Base-by-base conservation (phyloP, 176 grass and related monocot genomes). In the Rhynchospora pubera region DNA sequence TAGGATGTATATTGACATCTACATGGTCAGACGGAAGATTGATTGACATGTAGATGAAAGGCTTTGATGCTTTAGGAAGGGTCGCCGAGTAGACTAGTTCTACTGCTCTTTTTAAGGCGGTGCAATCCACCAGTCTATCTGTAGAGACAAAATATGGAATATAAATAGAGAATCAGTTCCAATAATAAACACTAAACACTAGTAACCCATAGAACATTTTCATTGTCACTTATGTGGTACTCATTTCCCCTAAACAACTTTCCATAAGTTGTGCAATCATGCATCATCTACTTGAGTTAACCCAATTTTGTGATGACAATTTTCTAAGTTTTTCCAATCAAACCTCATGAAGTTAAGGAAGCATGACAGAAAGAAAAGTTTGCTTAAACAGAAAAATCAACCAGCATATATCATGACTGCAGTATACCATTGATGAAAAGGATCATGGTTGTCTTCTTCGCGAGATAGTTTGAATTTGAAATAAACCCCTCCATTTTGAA, bases 31-130 rank as follows among this genome's bases (percentile, higher is more conserved):
- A 81, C 64, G 94, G 94, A 80, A 97, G 90, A 65, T 86, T 85
- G 43, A 97, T 97, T 63, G 90, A 97, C 94, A 97, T 97, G 82
- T 97, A 97, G 83, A 97, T 88, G 85, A 97, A 97, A 83, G 94
- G 92, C 80, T 94, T 97, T 68, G 94, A 90, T 86, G 94, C 92
- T 89, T 97, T 91, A 59, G 94, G 94, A 79, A 94, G 75, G 65
- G 87, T 94, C 83, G 94, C 90, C 77, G 90, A 85, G 69, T 97
- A 94, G 18, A 92, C 94, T 48, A 94, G 86, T 88, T 97, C 94
- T 83, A 94, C 83, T 75, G 94, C 90, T 83, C 92, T 94, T 81
- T 97, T 97, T 74, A 97, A 85, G 62, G 94, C 58, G 80, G 88
- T 88, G 82, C 92, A 94, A 62, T 94, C 94, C 59, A 97, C 94